A percentile compares a stretch with the other conserved stretches of the same genome.
Conservation (phyloP, 164 flowering plant species). For the Aristolochia fimbriata region DNA sequence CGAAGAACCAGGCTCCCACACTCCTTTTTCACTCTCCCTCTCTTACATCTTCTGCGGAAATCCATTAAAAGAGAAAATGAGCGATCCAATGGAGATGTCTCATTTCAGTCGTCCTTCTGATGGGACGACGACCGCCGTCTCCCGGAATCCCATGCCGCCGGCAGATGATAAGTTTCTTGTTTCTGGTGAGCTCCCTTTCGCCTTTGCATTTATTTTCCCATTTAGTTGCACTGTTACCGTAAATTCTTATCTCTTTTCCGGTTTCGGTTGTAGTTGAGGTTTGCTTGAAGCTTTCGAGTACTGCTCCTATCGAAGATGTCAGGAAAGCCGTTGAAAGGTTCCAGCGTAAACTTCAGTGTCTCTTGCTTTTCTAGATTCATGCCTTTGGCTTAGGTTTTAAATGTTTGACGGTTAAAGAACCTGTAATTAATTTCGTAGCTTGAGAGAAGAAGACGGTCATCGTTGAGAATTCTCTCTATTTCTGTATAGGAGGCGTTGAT, state of each 20-base stretch:
- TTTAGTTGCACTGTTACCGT: not conserved
- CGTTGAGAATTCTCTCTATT: not conserved
- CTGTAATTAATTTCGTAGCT: not conserved
- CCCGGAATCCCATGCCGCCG: too few relatives aligned
- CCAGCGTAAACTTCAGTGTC: not conserved
- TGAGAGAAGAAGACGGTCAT: not conserved
- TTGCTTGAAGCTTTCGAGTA: slow-evolving; percentile 71
- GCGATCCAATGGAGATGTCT: too few relatives aligned
- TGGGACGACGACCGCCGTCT: too few relatives aligned
- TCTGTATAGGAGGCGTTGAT: too few relatives aligned
- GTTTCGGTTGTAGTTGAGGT: slow-evolving; percentile 62
- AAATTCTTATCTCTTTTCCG: not conserved
- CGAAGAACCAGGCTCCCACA: too few relatives aligned
- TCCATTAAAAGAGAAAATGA: too few relatives aligned
- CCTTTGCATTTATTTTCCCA: not conserved
- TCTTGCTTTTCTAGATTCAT: not conserved
- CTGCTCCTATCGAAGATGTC: slow-evolving; percentile 68
- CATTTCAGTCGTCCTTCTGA: too few relatives aligned
- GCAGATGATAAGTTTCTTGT: slow-evolving; percentile 54
- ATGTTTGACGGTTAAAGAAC: not conserved
- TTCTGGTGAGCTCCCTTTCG: slow-evolving; percentile 36
- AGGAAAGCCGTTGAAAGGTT: slow-evolving; percentile 73
- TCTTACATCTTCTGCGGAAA: too few relatives aligned
- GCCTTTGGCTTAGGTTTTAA: not conserved
- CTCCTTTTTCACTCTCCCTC: too few relatives aligned